These are phyloP conservation scores for Leccinum solheimii DNA, from an alignment of 1,284 basidiomycete species.

Conservation along the genomic window DNA sequence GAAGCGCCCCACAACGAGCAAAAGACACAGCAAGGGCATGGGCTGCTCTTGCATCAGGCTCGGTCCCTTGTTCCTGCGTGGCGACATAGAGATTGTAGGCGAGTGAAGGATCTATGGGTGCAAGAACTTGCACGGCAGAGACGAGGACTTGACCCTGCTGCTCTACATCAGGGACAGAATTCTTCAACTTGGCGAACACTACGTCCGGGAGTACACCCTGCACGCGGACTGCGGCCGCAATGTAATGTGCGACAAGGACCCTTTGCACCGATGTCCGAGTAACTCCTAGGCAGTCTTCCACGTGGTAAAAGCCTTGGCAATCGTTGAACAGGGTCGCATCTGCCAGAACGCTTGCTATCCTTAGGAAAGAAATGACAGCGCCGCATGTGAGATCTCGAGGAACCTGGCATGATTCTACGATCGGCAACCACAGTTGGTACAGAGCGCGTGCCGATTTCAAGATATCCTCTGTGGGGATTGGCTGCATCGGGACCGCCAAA, in stretches of 20 bases:
- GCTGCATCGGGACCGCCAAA: background rate
- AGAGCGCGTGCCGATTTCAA: constrained; percentile 37
- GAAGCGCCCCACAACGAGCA: constrained; percentile 16
- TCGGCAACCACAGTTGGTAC: constrained; percentile 43
- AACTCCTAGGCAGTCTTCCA: constrained; percentile 8
- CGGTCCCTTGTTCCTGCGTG: constrained; percentile 2
- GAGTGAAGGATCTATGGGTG: constrained; percentile 20
- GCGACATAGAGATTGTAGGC: constrained; percentile 21
- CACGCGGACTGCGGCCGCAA: constrained; percentile 25
- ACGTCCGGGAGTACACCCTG: constrained; percentile 11
- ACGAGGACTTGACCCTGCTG: constrained; percentile 16
- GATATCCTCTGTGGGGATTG: constrained; percentile 18
- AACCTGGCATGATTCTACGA: constrained; percentile 26
- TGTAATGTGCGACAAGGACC: constrained; percentile 25
- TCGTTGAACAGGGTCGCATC: constrained; percentile 40
- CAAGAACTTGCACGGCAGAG: constrained; percentile 20
- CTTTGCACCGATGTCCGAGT: constrained; percentile 6
- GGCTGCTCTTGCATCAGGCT: background rate
- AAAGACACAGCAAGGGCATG: constrained; percentile 24
- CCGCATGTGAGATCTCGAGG: constrained; percentile 31
- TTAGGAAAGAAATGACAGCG: constrained; percentile 48
- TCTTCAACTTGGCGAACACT: constrained; percentile 16
- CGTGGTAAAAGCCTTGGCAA: constrained; percentile 25
- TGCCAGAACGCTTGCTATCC: constrained; percentile 39
- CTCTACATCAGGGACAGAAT: constrained; percentile 12